Conservation (phyloP, 768 basidiomycete species). For the Ramaria sp. region DNA sequence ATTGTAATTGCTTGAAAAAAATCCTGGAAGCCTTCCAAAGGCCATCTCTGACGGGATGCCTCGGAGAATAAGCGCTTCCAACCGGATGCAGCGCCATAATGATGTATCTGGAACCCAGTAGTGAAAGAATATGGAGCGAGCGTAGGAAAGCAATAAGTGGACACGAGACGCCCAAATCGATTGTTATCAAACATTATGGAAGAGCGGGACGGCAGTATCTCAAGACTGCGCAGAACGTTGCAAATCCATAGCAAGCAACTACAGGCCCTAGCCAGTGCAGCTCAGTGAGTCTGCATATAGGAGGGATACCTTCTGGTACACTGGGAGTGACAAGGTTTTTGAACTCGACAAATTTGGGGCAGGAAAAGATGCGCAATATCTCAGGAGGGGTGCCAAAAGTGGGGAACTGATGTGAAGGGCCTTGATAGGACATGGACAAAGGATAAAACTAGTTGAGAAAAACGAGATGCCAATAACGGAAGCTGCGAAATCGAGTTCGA, state of each 20-base stretch:
- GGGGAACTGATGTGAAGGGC: background rate
- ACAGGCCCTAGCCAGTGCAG: background rate
- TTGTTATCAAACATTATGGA: background rate
- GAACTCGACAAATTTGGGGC: background rate
- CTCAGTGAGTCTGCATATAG: background rate
- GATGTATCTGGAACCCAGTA: background rate
- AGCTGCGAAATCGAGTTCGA: background rate
- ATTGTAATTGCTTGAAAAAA: no score
- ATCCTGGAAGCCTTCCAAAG: background rate
- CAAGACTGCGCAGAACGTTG: background rate
- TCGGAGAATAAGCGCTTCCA: background rate
- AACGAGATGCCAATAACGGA: background rate
- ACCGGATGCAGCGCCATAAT: background rate
- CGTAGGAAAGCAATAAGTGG: background rate
- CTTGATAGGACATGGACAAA: background rate
- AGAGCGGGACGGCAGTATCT: background rate
- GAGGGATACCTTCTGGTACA: background rate
- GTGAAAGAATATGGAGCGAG: background rate
- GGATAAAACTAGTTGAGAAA: background rate
- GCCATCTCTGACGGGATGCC: background rate
- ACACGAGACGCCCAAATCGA: no score
- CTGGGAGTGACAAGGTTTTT: background rate
- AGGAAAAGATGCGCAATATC: background rate
- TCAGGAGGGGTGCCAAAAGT: background rate
- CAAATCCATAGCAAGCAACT: background rate